Conservation (phyloP, 2,329 filamentous ascomycete species). For the Ascomycota sp. region DNA sequence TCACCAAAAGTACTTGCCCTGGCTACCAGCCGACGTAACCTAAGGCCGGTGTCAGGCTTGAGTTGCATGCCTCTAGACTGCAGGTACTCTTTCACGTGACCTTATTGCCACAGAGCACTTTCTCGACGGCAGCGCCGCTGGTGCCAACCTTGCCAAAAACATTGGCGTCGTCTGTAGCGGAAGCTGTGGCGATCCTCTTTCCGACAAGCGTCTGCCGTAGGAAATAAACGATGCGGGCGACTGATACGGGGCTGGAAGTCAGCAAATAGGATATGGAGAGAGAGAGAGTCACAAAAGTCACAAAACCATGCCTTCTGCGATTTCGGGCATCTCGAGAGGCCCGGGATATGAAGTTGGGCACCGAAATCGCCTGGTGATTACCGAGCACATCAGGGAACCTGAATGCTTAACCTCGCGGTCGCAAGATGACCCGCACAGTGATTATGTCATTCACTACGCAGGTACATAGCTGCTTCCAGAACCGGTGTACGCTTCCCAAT, state of each 20-base stretch:
- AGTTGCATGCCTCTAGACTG: too few species aligned
- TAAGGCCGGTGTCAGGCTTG: slow-evolving; percentile 4
- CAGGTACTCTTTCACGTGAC: slow-evolving; percentile 6
- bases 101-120: slow-evolving; percentile 54
- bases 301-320: slow-evolving; percentile 27
- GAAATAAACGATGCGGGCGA: slow-evolving; percentile 72
- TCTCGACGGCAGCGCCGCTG: slow-evolving; percentile 51
- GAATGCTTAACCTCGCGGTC: too few species aligned
- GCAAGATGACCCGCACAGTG: too few species aligned
- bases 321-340: slow-evolving; percentile 34
- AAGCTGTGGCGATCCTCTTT: slow-evolving; percentile 51
- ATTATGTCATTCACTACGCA: too few species aligned
- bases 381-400: neutral
- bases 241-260: slow-evolving; percentile 14
- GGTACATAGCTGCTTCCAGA: too few species aligned
- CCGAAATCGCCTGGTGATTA: neutral
- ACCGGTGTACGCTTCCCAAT: too few species aligned
- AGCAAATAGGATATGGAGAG: too few species aligned
- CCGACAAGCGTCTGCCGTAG: slow-evolving; percentile 68
- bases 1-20: slow-evolving; percentile 93
- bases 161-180: slow-evolving; percentile 58
- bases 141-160: slow-evolving; percentile 86
- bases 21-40: slow-evolving; percentile 50
- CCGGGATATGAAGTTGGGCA: neutral
- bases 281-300: neutral